A percentile compares a stretch with the other conserved stretches of the same genome.
phyloP scores from a whole-genome alignment of 257 asterid species.

The Primulina tabacum region DNA sequence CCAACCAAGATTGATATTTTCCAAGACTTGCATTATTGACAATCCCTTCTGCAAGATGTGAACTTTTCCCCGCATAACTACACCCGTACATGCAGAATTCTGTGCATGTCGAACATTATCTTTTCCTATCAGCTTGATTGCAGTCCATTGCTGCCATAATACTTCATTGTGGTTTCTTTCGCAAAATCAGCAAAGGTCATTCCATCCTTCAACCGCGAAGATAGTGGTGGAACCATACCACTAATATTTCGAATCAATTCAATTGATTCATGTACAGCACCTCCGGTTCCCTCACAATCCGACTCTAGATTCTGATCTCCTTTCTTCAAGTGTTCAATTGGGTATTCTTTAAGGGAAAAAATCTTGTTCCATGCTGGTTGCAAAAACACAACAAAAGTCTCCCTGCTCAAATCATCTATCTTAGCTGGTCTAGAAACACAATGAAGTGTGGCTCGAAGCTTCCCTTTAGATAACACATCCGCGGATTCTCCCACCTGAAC shows the following conservation, averaged over 20 bases:
- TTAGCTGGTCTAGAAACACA: slow-evolving; percentile 40
- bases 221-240: slow-evolving; percentile 37
- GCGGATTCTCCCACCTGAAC: slow-evolving; percentile 60
- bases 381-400: slow-evolving; percentile 47
- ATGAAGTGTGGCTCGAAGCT: slow-evolving; percentile 48
- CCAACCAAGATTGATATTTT: slow-evolving; percentile 64
- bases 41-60: slow-evolving; percentile 87
- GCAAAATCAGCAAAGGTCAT: slow-evolving; percentile 55
- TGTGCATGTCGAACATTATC: neutral
- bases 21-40: slow-evolving; percentile 76
- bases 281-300: neutral
- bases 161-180: slow-evolving; percentile 43
- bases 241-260: slow-evolving; percentile 25
- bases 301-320: slow-evolving; percentile 11
- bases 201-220: slow-evolving; percentile 43
- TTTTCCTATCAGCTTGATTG: slow-evolving; percentile 36
- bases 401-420: slow-evolving; percentile 41
- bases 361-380: slow-evolving; percentile 50
- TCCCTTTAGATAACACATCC: slow-evolving; percentile 44
- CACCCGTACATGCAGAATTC: no score
- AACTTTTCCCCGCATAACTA: slow-evolving; percentile 51
- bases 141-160: slow-evolving; percentile 44
- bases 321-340: slow-evolving; percentile 28
- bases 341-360: slow-evolving; percentile 38
- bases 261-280: slow-evolving; percentile 5